These are phyloP conservation scores for Cercospora canescens DNA, from an alignment of 2,329 filamentous ascomycete genomes.

Conservation along the genomic window DNA sequence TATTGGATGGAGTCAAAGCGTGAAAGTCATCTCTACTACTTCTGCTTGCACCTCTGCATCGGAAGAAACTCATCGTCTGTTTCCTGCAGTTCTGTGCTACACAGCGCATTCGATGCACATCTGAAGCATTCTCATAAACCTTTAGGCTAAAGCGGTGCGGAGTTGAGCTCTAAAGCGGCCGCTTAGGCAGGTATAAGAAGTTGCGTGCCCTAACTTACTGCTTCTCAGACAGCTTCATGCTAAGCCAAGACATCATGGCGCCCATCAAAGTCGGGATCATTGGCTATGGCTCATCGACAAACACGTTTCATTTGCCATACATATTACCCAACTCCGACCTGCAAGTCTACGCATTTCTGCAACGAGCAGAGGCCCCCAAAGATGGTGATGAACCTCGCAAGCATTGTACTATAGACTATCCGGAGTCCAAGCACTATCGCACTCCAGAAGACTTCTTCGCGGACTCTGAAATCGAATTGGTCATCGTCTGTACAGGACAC, in stretches of 20 bases:
- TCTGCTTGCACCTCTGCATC: not conserved
- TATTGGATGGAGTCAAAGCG: not conserved
- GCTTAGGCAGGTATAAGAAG: conserved; percentile 7
- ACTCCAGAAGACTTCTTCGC: conserved; percentile 38
- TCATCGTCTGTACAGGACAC: conserved; percentile 38
- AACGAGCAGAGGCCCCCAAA: conserved; percentile 45
- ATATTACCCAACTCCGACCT: conserved; percentile 50
- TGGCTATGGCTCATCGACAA: conserved; percentile 53
- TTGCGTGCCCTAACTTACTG: not conserved
- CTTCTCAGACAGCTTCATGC: not conserved
- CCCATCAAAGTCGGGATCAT: conserved; percentile 52
- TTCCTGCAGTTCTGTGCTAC: not conserved
- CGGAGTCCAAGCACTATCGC: conserved; percentile 40
- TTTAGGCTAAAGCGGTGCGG: conserved; percentile 14
- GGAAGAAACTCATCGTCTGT: not conserved
- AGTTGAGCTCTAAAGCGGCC: not conserved
- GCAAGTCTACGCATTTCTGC: conserved; percentile 50
- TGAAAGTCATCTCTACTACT: not conserved
- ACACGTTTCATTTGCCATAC: conserved; percentile 54
- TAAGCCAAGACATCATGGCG: conserved; percentile 17
- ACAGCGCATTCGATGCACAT: not conserved
- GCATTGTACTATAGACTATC: conserved; percentile 53
- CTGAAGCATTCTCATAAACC: not conserved
- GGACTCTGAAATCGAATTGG: conserved; percentile 37
- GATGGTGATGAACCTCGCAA: conserved; percentile 37